Evolutionary conservation across 345 rosid genomes (phyloP).

Genomic region (Hypericum perforatum): DNA sequence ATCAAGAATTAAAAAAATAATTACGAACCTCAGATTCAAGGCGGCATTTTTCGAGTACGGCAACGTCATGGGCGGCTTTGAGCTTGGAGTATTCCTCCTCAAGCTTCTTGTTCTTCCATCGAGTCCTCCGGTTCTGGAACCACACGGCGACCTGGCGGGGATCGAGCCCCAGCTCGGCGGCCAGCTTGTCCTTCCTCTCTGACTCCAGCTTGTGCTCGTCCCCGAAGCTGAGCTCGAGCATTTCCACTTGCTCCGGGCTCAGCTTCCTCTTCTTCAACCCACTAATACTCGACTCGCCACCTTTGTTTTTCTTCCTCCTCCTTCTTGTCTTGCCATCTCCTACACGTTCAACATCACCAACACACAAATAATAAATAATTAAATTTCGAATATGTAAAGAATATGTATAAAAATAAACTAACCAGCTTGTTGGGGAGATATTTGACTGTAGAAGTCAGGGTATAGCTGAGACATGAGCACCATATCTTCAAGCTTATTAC

Average conservation of each 20-base stretch:
- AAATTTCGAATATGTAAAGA: too few species aligned
- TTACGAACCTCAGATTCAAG: constrained; percentile 66
- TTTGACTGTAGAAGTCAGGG: constrained; percentile 35
- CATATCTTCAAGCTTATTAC: constrained; percentile 31
- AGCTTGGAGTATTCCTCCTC: constrained; percentile 65
- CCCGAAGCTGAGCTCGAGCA: constrained; percentile 58
- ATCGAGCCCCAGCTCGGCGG: constrained; percentile 70
- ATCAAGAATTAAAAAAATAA: neutral
- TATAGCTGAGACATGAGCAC: constrained; percentile 50
- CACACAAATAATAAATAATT: neutral
- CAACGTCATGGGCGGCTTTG: constrained; percentile 36
- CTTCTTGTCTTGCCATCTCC: constrained; percentile 46
- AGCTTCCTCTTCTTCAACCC: constrained; percentile 67
- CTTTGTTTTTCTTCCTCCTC: constrained; percentile 49
- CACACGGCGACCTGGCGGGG: constrained; percentile 96
- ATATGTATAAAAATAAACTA: constrained; percentile 42
- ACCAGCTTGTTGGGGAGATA: constrained; percentile 48
- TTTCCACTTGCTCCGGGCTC: constrained; percentile 45
- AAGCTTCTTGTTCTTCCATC: constrained; percentile 87
- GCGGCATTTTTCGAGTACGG: constrained; percentile 43
- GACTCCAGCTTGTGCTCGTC: constrained; percentile 77
- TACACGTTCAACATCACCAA: constrained; percentile 6
- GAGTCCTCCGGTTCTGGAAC: constrained; percentile 92
- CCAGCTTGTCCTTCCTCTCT: constrained; percentile 68
- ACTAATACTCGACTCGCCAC: constrained; percentile 18